phyloP scores from a whole-genome alignment of 1,284 basidiomycete genomes.

The Apiotrichum akiyoshidainum region DNA sequence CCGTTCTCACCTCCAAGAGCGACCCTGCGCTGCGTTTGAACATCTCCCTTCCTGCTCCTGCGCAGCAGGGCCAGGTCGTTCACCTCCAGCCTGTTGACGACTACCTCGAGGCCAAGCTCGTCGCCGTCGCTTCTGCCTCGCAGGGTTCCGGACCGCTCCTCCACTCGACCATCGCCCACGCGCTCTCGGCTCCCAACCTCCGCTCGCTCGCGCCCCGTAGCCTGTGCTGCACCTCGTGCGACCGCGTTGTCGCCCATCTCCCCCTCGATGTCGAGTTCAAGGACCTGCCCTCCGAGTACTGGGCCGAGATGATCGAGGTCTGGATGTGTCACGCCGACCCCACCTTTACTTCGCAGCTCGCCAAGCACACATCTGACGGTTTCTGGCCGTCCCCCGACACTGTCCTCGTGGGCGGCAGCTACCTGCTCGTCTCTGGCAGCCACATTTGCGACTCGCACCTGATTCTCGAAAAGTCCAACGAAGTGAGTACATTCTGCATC shows the following conservation, averaged over 20 bases:
- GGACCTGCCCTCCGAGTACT: conserved; percentile 89
- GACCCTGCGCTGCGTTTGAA: conserved; percentile 59
- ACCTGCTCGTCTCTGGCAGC: conserved; percentile 69
- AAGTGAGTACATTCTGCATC: conserved; percentile 57
- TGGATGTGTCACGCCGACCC: conserved; percentile 98
- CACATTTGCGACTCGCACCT: conserved; percentile 61
- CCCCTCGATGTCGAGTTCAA: conserved; percentile 60
- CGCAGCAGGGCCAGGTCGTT: conserved; percentile 61
- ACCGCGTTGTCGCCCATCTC: conserved; percentile 70
- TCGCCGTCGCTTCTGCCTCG: conserved; percentile 42
- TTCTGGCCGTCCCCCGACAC: conserved; percentile 73
- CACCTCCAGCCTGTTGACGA: conserved; percentile 56
- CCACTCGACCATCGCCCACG: conserved; percentile 33
- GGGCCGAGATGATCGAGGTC: conserved; percentile 92
- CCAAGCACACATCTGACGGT: conserved; percentile 62
- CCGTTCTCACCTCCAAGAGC: conserved; percentile 61
- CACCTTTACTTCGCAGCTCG: conserved; percentile 66
- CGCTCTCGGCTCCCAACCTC: conserved; percentile 39
- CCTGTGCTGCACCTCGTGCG: conserved; percentile 48
- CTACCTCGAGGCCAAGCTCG: conserved; percentile 66
- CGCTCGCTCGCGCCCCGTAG: conserved; percentile 34
- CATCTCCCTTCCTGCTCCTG: conserved; percentile 64
- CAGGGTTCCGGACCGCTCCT: conserved; percentile 33
- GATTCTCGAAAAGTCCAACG: conserved; percentile 52
- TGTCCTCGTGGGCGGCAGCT: conserved; percentile 79